These are phyloP conservation scores for Macrophomina phaseolina DNA, from an alignment of 2,329 filamentous ascomycete genomes.

Conservation along the genomic window DNA sequence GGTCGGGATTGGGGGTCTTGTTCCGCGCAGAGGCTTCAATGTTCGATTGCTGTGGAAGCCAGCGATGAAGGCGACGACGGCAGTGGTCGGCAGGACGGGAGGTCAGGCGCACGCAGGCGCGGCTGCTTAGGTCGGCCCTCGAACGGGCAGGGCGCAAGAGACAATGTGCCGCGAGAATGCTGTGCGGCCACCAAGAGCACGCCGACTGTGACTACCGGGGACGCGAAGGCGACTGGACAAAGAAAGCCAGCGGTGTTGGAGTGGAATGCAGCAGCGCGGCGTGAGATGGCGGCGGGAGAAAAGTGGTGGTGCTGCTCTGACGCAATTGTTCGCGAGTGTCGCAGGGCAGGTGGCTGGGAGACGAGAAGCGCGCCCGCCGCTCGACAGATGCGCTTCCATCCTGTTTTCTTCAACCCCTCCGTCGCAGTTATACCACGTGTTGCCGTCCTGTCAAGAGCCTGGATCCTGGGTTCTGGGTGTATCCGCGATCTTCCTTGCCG, in stretches of 20 bases:
- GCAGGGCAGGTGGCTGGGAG: slow-evolving; percentile 17
- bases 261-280: not conserved
- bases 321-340: slow-evolving; percentile 9
- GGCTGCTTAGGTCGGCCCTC: not conserved
- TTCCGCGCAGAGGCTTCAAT: not conserved
- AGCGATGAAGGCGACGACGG: not conserved
- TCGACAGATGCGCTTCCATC: not conserved
- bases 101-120: not conserved
- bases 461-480: not conserved
- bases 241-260: not conserved
- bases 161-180: not conserved
- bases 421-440: not conserved
- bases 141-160: not conserved
- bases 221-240: not conserved
- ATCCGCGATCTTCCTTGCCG: slow-evolving; percentile 19
- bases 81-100: not conserved
- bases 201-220: not conserved
- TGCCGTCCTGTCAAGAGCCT: not conserved
- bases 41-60: slow-evolving; percentile 1
- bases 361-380: not conserved
- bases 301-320: not conserved
- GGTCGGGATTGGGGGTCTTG: not conserved
- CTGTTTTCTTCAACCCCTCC: not conserved
- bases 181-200: not conserved
- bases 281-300: not conserved